Conservation (phyloP, 164 flowering plant species). For the Tinospora cordifolia region DNA sequence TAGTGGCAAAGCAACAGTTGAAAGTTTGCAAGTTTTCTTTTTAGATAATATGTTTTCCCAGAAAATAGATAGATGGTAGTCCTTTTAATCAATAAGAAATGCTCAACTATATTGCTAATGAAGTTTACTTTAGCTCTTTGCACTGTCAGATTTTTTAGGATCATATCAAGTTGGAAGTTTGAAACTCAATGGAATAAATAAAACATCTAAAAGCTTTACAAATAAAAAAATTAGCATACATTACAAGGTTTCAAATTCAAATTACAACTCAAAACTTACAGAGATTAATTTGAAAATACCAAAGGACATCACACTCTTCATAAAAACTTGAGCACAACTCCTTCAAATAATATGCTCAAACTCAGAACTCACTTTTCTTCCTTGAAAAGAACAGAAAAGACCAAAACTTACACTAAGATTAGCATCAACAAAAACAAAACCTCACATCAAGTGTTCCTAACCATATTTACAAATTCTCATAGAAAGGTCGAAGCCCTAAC, state of each 20-base stretch:
- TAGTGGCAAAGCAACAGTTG: too few relatives aligned
- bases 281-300: neutral
- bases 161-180: too few relatives aligned
- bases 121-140: too few relatives aligned
- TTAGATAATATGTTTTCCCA: too few relatives aligned
- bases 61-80: too few relatives aligned
- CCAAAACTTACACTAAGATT: neutral
- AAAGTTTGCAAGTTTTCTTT: too few relatives aligned
- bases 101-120: too few relatives aligned
- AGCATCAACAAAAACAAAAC: neutral
- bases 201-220: neutral
- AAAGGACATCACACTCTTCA: neutral
- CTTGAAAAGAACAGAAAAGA: too few relatives aligned
- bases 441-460: neutral
- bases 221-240: neutral
- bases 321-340: constrained; percentile 8
- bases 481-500: neutral
- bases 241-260: neutral
- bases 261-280: neutral
- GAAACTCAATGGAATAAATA: neutral
- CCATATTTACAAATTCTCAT: constrained; percentile 7
- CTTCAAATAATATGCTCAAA: neutral
- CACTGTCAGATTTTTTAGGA: neutral
- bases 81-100: too few relatives aligned
- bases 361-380: neutral